Evolutionary conservation across 2,329 filamentous ascomycete genomes (phyloP).

Genomic region (Colletotrichum ledebouriae): DNA sequence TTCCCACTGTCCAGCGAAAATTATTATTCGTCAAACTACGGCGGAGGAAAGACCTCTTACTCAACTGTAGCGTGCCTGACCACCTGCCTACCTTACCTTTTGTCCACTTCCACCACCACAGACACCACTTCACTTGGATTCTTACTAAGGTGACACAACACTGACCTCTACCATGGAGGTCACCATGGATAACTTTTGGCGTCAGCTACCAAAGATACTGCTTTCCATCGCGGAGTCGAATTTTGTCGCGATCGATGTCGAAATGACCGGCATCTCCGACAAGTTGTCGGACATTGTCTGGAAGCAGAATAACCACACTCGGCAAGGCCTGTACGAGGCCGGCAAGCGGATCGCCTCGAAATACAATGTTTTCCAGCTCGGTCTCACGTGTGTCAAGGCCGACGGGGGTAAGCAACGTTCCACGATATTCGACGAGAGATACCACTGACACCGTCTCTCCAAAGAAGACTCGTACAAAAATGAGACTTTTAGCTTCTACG

Average conservation of each 20-base stretch:
- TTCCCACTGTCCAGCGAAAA: no score
- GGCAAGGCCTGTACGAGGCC: constrained; percentile 46
- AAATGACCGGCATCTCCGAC: constrained; percentile 49
- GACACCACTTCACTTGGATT: neutral
- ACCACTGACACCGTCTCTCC: constrained; percentile 10
- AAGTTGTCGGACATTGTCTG: constrained; percentile 9
- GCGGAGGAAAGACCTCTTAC: no score
- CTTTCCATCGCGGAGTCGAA: constrained; percentile 47
- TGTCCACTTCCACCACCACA: neutral
- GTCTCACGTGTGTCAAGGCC: constrained; percentile 51
- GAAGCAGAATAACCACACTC: neutral
- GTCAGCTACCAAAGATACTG: constrained; percentile 49
- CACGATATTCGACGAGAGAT: neutral
- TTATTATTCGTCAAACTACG: no score
- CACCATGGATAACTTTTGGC: constrained; percentile 43
- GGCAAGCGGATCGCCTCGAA: constrained; percentile 48
- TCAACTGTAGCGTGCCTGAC: no score
- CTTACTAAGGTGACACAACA: neutral
- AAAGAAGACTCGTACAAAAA: constrained; percentile 43
- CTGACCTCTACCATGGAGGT: constrained; percentile 41
- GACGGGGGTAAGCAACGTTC: constrained; percentile 13
- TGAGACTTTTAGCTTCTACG: constrained; percentile 49
- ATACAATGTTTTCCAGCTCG: constrained; percentile 53
- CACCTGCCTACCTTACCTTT: no score
- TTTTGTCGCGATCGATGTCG: constrained; percentile 54